These are phyloP conservation scores for Citrus australasica DNA, from an alignment of 345 rosid genomes.

Conservation along the genomic window DNA sequence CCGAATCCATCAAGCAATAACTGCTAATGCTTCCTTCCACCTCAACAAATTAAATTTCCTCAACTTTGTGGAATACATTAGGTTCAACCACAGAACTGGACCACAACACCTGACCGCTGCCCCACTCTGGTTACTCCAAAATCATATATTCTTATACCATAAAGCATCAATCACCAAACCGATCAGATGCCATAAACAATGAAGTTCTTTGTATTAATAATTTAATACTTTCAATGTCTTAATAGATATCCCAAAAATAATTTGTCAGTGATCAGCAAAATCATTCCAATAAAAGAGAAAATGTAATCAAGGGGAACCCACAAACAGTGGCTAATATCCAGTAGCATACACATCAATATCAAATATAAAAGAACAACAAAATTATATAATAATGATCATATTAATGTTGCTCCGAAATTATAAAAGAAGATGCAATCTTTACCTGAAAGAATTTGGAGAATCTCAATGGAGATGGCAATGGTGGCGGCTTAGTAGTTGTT, in stretches of 20 bases:
- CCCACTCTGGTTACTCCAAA: background rate
- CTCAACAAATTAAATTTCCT: slow-evolving; percentile 7
- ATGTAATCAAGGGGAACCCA: background rate
- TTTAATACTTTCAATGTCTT: background rate
- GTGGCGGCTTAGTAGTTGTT: slow-evolving; percentile 66
- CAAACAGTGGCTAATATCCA: background rate
- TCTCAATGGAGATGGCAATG: slow-evolving; percentile 87
- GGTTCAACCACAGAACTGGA: background rate
- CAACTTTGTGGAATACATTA: background rate
- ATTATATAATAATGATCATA: background rate
- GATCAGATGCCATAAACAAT: background rate
- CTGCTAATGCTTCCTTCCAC: background rate
- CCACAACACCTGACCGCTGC: background rate
- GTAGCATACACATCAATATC: background rate
- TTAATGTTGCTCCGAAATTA: background rate
- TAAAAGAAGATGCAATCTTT: background rate
- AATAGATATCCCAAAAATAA: background rate
- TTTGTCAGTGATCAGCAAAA: background rate
- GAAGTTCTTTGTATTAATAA: background rate
- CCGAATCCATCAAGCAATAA: slow-evolving; percentile 1
- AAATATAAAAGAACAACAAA: background rate
- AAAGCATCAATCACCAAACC: background rate
- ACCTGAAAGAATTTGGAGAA: slow-evolving; percentile 90
- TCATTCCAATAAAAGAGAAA: background rate
- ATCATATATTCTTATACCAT: background rate